Base-by-base conservation (phyloP, 345 rosid genomes). In the Sisymbrium altissimum region DNA sequence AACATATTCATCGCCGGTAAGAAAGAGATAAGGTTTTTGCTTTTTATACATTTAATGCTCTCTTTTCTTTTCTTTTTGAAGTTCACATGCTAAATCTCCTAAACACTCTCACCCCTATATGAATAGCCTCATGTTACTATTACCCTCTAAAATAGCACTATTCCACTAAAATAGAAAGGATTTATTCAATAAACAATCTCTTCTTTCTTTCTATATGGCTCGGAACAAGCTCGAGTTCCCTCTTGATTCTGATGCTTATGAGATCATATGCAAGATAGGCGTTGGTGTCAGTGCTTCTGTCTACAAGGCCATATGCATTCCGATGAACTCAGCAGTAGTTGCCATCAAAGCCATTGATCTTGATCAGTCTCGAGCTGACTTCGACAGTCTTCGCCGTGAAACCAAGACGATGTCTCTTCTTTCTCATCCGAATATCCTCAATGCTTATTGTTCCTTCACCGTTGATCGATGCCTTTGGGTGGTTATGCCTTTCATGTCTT, bases 401-500 rank as follows among this genome's bases (percentile, higher is more conserved):
- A 83, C 81, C 82, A 93, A 91, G 81, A 93, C 86, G 23, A 82
- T 91, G 88, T 84, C 90, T 48, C 89, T 93, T 33, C 86, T 88
- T 36, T 86, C 94, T 17, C 98, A 89, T 74, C 93, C 90, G 0
- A 91, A 91, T 41, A 82, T 93, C 71, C 94, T 93, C 64, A 82
- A 81, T 27, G 92, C 96, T 23, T 88, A 84, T 70, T 91, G 96
- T 39, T 93, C 96, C 11, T 93, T 91, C 89, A 84, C 84, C 4
- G 96, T 89, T 10, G 94, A 79, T 66, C 84, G 79, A 23, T 83
- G 83, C 48, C 96, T 93, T 43, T 93, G 98, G 97, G 92, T 93
- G 23, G 92, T 93, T 40, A 91, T 89, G 98, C 97, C 98, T 0
- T 93, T 93, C 81, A 89, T 93, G 97, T 87, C 94, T 2, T 86